phyloP scores from a whole-genome alignment of 257 asterid species.

The Penstemon newberryi region DNA sequence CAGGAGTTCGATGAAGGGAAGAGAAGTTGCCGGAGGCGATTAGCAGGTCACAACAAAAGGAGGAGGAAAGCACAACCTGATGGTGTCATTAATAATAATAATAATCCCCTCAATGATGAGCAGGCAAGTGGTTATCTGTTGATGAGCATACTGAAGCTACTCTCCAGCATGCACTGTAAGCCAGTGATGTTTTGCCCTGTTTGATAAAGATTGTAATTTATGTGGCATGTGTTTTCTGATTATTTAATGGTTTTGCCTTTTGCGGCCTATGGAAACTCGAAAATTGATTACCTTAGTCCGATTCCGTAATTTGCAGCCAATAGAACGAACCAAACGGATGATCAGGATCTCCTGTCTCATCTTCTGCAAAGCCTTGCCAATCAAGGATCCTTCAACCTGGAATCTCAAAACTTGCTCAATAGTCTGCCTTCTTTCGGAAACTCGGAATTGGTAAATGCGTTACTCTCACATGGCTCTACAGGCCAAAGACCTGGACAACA shows the following conservation, averaged over 20 bases:
- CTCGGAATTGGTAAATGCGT: conserved; percentile 41
- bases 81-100: conserved; percentile 29
- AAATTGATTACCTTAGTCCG: conserved; percentile 27
- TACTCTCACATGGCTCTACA: conserved; percentile 54
- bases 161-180: conserved; percentile 78
- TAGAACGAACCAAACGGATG: conserved; percentile 44
- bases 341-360: conserved; percentile 69
- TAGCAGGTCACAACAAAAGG: conserved; percentile 84
- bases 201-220: conserved; percentile 6
- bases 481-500: conserved; percentile 47
- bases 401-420: conserved; percentile 47
- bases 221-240: conserved; percentile 11
- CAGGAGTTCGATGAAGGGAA: conserved; percentile 88
- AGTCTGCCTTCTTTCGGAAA: conserved; percentile 47
- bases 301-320: conserved; percentile 51
- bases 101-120: conserved; percentile 44
- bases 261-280: conserved; percentile 13
- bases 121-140: conserved; percentile 62
- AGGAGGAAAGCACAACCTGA: conserved; percentile 74
- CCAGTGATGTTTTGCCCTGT: conserved; percentile 21
- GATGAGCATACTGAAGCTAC: conserved; percentile 71
- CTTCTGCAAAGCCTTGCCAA: conserved; percentile 63
- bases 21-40: conserved; percentile 75
- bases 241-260: conserved; percentile 15
- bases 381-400: conserved; percentile 43